A percentile compares a stretch with the other conserved stretches of the same genome.
These are phyloP conservation scores for Lipomyces starkeyi DNA, from an alignment of 805 yeast genomes.

Conservation along the genomic window DNA sequence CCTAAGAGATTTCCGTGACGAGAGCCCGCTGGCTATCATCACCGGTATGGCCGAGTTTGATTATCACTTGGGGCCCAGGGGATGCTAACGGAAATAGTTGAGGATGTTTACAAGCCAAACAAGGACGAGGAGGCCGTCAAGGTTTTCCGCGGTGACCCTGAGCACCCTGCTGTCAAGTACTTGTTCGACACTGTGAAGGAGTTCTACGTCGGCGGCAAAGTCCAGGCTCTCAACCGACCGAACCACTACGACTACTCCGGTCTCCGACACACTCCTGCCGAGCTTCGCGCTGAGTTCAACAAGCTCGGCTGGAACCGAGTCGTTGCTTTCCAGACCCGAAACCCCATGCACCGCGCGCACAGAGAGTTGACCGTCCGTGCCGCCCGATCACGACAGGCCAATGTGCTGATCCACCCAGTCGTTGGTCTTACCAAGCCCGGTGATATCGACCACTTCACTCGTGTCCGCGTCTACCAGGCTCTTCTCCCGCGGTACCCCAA, in stretches of 20 bases:
- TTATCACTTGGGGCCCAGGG: not conserved
- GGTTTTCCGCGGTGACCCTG: conserved; percentile 96
- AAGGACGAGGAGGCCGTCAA: conserved; percentile 78
- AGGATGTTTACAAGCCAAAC: conserved; percentile 80
- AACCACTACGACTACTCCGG: conserved; percentile 90
- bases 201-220: conserved; percentile 82
- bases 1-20: conserved; percentile 82
- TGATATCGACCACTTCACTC: conserved; percentile 96
- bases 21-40: conserved; percentile 76
- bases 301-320: conserved; percentile 84
- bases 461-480: conserved; percentile 94
- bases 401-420: conserved; percentile 92
- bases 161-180: conserved; percentile 89
- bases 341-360: conserved; percentile 99
- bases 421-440: conserved; percentile 98
- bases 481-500: conserved; percentile 90
- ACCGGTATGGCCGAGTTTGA: conserved; percentile 47
- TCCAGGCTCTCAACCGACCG: conserved; percentile 84
- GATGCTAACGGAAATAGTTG: conserved; percentile 47
- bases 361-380: conserved; percentile 95
- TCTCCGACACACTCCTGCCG: conserved; percentile 86
- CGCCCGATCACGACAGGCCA: conserved; percentile 88
- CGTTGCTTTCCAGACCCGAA: conserved; percentile 97
- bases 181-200: conserved; percentile 77
- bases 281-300: conserved; percentile 81